Evolutionary conservation across 768 basidiomycete species (phyloP).

Genomic region (Trichaptum fuscoviolaceum): DNA sequence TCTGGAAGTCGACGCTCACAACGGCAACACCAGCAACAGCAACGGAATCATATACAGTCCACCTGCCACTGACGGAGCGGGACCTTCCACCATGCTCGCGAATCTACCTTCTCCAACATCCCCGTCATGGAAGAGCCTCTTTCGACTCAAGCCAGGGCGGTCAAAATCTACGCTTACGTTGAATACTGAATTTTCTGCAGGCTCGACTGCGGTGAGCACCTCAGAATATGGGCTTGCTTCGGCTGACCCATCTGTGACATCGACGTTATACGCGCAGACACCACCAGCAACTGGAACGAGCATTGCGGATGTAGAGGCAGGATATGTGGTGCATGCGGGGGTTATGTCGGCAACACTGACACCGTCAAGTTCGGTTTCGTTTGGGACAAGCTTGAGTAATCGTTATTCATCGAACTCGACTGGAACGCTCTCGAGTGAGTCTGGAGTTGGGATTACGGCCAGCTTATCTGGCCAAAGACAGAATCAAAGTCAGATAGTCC

Average conservation of each 20-base stretch:
- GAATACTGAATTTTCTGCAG: constrained; percentile 34
- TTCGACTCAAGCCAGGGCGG: constrained; percentile 57
- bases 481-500: not conserved
- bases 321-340: not conserved
- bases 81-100: not conserved
- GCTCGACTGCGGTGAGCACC: not conserved
- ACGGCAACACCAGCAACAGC: not conserved
- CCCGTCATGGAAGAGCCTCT: constrained; percentile 64
- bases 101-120: constrained; percentile 7
- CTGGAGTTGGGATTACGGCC: not conserved
- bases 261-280: not conserved
- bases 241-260: constrained; percentile 1
- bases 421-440: constrained; percentile 3
- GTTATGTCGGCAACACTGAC: not conserved
- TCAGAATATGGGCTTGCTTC: not conserved
- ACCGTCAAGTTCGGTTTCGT: not conserved
- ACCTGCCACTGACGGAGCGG: not conserved
- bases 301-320: not conserved
- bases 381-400: constrained; percentile 1
- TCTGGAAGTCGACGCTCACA: not conserved
- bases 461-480: not conserved
- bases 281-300: not conserved
- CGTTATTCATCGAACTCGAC: constrained; percentile 5
- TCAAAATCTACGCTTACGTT: constrained; percentile 40
- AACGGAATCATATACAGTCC: not conserved